Evolutionary conservation across 2,329 filamentous ascomycete species (phyloP).

Genomic region (Plenodomus lindquistii): DNA sequence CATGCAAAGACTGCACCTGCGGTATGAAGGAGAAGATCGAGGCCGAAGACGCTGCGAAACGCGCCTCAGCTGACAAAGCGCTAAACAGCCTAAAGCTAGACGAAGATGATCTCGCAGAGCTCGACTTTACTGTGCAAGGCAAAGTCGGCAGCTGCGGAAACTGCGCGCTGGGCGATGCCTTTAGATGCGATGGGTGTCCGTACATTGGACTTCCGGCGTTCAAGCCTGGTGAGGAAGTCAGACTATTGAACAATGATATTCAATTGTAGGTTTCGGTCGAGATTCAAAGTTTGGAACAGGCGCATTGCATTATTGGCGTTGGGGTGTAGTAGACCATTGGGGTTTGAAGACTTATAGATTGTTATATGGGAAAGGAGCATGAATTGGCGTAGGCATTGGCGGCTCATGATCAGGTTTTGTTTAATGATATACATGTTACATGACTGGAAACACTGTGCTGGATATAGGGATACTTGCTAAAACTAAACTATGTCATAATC

Average conservation of each 20-base stretch:
- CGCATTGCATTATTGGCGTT: neutral
- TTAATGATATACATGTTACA: no score
- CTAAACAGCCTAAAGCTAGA: conserved; percentile 72
- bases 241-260: conserved; percentile 80
- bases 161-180: conserved; percentile 88
- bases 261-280: conserved; percentile 63
- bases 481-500: no score
- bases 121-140: conserved; percentile 97
- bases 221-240: conserved; percentile 94
- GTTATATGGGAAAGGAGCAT: no score
- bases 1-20: conserved; percentile 98
- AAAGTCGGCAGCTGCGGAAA: conserved; percentile 95
- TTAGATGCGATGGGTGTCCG: conserved; percentile 68
- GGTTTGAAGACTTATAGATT: no score
- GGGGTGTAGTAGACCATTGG: no score
- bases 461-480: no score
- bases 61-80: conserved; percentile 65
- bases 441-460: no score
- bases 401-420: no score
- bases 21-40: conserved; percentile 84
- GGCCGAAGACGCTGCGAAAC: conserved; percentile 76
- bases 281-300: no score
- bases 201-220: conserved; percentile 94
- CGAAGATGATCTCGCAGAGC: conserved; percentile 78
- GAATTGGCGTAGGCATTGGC: no score